Evolutionary conservation across 2,329 filamentous ascomycete genomes (phyloP), one percentile per base, ranked within the genome.

Genomic region (Botryotinia convoluta): DNA sequence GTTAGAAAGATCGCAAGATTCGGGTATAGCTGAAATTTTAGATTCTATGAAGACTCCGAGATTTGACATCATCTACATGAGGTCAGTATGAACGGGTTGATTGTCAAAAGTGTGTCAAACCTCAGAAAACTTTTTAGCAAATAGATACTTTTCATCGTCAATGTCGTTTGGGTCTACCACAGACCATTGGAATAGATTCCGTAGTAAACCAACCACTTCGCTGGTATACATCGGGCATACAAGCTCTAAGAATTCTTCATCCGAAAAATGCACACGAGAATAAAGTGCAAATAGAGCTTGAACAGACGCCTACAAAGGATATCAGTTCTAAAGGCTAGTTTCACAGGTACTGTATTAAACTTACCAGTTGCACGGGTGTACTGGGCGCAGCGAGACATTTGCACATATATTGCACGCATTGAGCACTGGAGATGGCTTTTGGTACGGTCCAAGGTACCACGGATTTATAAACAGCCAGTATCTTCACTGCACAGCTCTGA

Each of bases 121-220:
- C 88, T 99, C 96, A 1, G 95, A 94, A 64, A 98, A 89, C 82
- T 97, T 98, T 84, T 98, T 98, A 59, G 93, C 90, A 77, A 98
- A 90, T 72, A 93, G 90, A 81, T 99, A 98, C 81, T 94, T 97
- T 79, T 94, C 91, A 79, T 97, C 94, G 77, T 98, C 93, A 74
- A 97, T 90, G 78, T 97, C 92, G 74, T 93, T 89, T 4, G 93
- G 88, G 76, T 94, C 92, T 61, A 95, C 91, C 18, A 90, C 83
- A 7, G 93, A 93, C 92, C 93, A 96, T 75, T 92, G 89, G 78
- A 93, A 94, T 20, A 97, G 86, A 74, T 90, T 88, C 75, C 88
- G 89, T 77, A 95, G 89, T 12, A 97, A 86, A 54, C 87, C 86
- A 60, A 97, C 88, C 75, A 91, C 92, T 73, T 90, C 86, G n/a